Evolutionary conservation across 1,284 basidiomycete species (phyloP), one percentile per base, ranked within the genome.

Genomic region (Gomphus bonarii): DNA sequence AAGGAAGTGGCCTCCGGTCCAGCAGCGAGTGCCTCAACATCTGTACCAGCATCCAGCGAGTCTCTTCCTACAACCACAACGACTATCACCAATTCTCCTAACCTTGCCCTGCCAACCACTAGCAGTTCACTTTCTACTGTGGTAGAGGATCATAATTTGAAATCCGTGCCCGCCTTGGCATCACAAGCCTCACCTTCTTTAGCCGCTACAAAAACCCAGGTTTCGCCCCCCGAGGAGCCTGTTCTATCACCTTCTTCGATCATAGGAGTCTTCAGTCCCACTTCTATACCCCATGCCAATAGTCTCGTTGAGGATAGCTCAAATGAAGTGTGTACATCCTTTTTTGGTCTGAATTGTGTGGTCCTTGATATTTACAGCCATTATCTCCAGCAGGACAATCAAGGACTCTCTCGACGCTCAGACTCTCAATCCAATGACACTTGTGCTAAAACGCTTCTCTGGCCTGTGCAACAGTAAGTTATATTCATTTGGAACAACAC

Each of bases 391-490:
- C 43, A 44, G 43, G 8, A 44, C 9, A n/a, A 20, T 11, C 6
- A n/a, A 20, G 20, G 8, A 10, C 22, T 44, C 20, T 25, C 43
- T 8, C 6, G 3, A 12, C 20, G 30, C 28, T 4, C 25, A 25
- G 28, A 65, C 12, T 69, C 72, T 20, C 66, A 68, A 12, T 65
- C 85, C 43, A 67, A 72, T 53, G 63, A 65, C 31, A 72, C 63
- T 36, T 88, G 85, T 63, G 67, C 85, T 54, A 71, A 72, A 67
- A 72, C 80, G 31, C 68, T 88, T 58, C 82, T 82, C 66, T 88
- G 81, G 78, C 85, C 85, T 5, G 73, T 81, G 40, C 74, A 76
- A 50, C 69, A 74, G 84, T 87, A 68, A 64, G 81, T 70, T 28
- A 14, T 55, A 2, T 48, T 10, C 25, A 28, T 31, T 40, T 36